Conservation (phyloP, 805 yeast species). For the Kluyveromyces starmeri region DNA sequence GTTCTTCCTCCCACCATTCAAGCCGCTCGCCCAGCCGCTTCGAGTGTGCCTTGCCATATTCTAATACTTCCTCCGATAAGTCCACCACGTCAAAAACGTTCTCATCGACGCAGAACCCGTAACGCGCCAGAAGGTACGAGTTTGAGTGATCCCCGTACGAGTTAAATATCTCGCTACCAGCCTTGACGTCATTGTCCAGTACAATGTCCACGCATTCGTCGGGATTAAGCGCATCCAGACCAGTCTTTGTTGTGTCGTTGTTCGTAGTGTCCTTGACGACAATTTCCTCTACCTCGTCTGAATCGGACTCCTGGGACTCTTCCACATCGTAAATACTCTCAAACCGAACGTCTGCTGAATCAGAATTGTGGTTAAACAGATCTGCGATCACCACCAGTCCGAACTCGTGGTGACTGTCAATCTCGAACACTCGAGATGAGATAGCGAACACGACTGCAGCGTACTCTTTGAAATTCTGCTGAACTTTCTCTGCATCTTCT, state of each 20-base stretch:
- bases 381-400: constrained; percentile 90
- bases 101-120: constrained; percentile 62
- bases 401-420: constrained; percentile 65
- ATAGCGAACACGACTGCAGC: constrained; percentile 52
- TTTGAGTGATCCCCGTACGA: constrained; percentile 74
- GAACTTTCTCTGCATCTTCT: constrained; percentile 17
- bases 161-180: constrained; percentile 62
- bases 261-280: constrained; percentile 10
- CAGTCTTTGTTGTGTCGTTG: constrained; percentile 10
- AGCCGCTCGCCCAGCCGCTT: constrained; percentile 10
- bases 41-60: constrained; percentile 9
- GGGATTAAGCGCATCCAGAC: constrained; percentile 26
- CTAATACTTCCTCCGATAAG: constrained; percentile 33
- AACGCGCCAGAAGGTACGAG: constrained; percentile 56
- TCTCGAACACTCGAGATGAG: constrained; percentile 71
- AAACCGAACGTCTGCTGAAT: constrained; percentile 57
- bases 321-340: constrained; percentile 43
- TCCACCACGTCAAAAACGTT: constrained; percentile 49
- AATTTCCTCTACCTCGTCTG: constrained; percentile 10
- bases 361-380: constrained; percentile 65
- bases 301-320: constrained; percentile 8
- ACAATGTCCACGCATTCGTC: constrained; percentile 67
- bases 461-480: constrained; percentile 36
- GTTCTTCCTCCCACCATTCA: constrained; percentile 21
- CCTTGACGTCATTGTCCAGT: constrained; percentile 34